Base-by-base conservation (phyloP, 129 eudicot genomes). In the Flaveria sonorensis region DNA sequence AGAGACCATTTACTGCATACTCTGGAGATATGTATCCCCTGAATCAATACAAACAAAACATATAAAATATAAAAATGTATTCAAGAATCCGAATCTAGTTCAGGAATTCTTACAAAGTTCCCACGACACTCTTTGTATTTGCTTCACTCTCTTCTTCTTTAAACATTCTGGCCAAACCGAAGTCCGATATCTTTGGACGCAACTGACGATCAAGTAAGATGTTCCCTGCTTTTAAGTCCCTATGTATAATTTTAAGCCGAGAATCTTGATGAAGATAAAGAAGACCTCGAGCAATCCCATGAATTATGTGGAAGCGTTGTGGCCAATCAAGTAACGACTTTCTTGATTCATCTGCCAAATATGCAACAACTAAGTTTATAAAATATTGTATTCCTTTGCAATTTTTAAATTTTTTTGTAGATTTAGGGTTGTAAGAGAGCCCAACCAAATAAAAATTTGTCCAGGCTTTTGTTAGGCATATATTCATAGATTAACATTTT, bases 401-500 rank as follows among this genome's bases (percentile, higher is more conserved):
- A 30, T 30, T 30, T 28, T 26, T 1, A 28, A 28, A 3, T n/a
- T n/a, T n/a, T n/a, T n/a, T 28, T 28, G 6, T 30, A 30, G 0
- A 2, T 30, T 30, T 24, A 19, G 57, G 16, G 24, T 42, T 47
- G 32, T 48, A 50, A 73, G 40, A 30, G 78, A 72, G 23, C 28
- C 61, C 10, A 51, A 51, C 96, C 96, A 70, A 86, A 90, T 68
- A 88, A 57, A 67, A 77, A 53, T 20, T 20, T 48, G 61, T 90
- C 96, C 60, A 90, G 70, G 84, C 97, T 87, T 66, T 79, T 84
- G 81, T 90, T 86, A 9, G 83, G 87, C 92, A 90, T 88, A 81
- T 81, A 87, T 71, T 90, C 92, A 68, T 87, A 89, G 50, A 89
- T 59, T 79, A 89, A 36, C 75, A 89, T 81, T 71, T 75, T 87